phyloP scores from a whole-genome alignment of 108 stramenopile species.

The Cyclostephanos tholiformis region DNA sequence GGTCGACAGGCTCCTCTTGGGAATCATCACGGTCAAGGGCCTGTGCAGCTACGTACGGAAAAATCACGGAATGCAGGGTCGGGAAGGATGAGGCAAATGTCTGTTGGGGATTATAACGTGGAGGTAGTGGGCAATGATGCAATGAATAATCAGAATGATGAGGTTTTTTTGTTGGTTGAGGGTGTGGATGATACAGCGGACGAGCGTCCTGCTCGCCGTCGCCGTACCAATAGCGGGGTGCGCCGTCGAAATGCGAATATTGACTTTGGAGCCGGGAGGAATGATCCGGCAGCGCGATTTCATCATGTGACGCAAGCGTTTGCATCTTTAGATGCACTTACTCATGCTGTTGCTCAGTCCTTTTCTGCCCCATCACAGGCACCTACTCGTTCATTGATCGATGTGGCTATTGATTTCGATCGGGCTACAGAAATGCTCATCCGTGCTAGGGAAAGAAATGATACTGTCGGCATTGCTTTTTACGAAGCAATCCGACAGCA shows the following conservation, averaged over 20 bases:
- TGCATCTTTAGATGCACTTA: slow-evolving; percentile 4
- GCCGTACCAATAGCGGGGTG: not conserved
- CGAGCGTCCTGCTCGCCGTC: not conserved
- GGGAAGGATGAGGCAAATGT: too few species aligned
- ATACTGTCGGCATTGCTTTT: too few species aligned
- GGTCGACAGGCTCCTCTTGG: too few species aligned
- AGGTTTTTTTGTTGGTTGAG: not conserved
- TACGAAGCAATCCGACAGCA: too few species aligned
- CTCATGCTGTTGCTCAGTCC: not conserved
- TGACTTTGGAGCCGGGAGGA: not conserved
- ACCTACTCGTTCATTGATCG: not conserved
- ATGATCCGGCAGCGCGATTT: slow-evolving; percentile 1
- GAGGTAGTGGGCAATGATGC: too few species aligned
- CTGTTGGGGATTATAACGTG: too few species aligned
- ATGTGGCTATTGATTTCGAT: not conserved
- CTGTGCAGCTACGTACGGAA: too few species aligned
- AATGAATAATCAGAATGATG: too few species aligned
- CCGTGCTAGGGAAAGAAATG: not conserved
- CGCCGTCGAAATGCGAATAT: not conserved
- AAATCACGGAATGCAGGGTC: too few species aligned
- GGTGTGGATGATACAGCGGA: not conserved
- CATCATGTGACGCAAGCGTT: not conserved
- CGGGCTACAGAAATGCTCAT: not conserved
- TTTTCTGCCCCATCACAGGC: not conserved
- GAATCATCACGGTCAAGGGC: too few species aligned